Evolutionary conservation across 805 yeast genomes (phyloP), one percentile per base, ranked within the genome.

Genomic region (Starmerella roubikii): DNA sequence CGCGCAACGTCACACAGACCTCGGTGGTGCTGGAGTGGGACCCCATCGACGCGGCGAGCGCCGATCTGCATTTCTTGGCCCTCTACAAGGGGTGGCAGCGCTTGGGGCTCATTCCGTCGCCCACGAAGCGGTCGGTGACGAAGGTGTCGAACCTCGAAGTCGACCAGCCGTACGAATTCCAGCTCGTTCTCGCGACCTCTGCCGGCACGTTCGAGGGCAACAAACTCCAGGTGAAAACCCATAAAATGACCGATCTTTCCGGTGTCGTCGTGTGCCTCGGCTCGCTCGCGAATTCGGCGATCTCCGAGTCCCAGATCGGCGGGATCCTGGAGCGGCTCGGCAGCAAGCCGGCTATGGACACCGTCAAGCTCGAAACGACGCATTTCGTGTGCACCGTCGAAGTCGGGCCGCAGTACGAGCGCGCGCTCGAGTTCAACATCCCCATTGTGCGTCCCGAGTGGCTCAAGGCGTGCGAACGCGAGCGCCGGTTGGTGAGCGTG

Each of bases 381-480:
- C 98, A 91, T 58, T 91, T 79, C 54, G 67, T 91, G n/a, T 71
- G 80, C 45, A 78, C 93, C 13, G 68, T 71, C 17, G 75, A 76
- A 35, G 64, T 64, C 30, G 84, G 83, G n/a, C 68, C 76, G 15
- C 86, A 82, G 58, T 80, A 72, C 62, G 67, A 75, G 45, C 78
- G 74, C 55, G 98, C 97, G 1, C 68, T 70, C 45, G 85, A 78
- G 38, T 72, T 74, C 64, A 91, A 85, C 55, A 84, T 91, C 40
- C 98, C 98, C 2, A 72, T 91, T 29, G 86, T 91, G 21, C 72
- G 94, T 57, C 97, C 98, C 0, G 96, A 91, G 57, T 91, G 97
- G 97, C 65, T 91, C 41, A 78, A 80, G 58, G 95, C 96, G 0
- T 91, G 97, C 63, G 93, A 82, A 51, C 58, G 69, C 31, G 96